Percentiles rank a stretch among this genome's conserved stretches.
These are phyloP conservation scores for Sclerotinia minor DNA, from an alignment of 2,329 filamentous ascomycete genomes.

Conservation along the genomic window DNA sequence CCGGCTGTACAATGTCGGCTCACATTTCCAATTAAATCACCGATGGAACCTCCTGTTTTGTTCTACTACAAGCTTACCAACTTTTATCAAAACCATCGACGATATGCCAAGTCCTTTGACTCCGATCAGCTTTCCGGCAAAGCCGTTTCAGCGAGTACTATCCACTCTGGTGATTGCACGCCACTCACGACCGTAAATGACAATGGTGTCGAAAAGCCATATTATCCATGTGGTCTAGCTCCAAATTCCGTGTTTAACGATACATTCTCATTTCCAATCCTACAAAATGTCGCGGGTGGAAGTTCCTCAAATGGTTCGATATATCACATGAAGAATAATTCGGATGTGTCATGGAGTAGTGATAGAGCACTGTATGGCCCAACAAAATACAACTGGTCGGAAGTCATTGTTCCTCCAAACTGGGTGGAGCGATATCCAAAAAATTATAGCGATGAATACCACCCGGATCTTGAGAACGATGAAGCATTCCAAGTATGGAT, in stretches of 20 bases:
- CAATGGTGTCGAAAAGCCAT: slow-evolving; percentile 61
- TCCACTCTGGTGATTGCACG: slow-evolving; percentile 70
- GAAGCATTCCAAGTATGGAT: slow-evolving; percentile 98
- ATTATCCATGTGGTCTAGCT: slow-evolving; percentile 94
- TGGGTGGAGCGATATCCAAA: slow-evolving; percentile 72
- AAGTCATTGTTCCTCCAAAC: slow-evolving; percentile 82
- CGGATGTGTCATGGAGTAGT: slow-evolving; percentile 80
- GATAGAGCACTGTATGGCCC: slow-evolving; percentile 77
- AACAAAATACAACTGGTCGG: slow-evolving; percentile 61
- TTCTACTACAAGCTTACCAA: slow-evolving; percentile 96
- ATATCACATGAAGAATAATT: slow-evolving; percentile 73
- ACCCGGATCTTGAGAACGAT: slow-evolving; percentile 69
- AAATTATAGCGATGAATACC: slow-evolving; percentile 64
- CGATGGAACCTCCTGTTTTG: slow-evolving; percentile 77
- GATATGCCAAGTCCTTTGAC: slow-evolving; percentile 90
- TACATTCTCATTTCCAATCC: slow-evolving; percentile 68
- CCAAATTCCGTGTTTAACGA: slow-evolving; percentile 98
- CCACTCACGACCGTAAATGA: slow-evolving; percentile 61
- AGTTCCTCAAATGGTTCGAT: slow-evolving; percentile 40
- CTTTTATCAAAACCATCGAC: slow-evolving; percentile 98
- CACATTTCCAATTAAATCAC: slow-evolving; percentile 75
- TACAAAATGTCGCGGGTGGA: slow-evolving; percentile 44
- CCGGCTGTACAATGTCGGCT: slow-evolving; percentile 63
- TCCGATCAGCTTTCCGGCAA: slow-evolving; percentile 78
- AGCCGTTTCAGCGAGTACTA: slow-evolving; percentile 57